Percentiles rank a stretch among this genome's conserved stretches.
phyloP scores from a whole-genome alignment of 2,329 filamentous ascomycete genomes.

The Ascochyta rabiei region DNA sequence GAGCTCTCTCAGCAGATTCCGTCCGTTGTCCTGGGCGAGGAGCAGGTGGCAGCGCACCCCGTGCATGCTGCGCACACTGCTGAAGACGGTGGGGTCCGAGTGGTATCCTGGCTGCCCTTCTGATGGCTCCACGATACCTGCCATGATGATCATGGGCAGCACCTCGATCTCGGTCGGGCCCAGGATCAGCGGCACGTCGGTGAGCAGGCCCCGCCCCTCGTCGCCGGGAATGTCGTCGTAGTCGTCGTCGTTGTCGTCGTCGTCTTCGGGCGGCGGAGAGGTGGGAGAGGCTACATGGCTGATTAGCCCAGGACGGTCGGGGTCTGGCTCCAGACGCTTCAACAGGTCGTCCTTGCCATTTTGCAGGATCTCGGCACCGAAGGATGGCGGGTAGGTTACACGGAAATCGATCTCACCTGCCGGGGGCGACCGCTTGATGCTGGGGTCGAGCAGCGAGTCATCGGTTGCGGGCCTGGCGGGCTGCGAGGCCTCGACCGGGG shows the following conservation, averaged over 20 bases:
- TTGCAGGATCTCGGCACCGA: slow-evolving; percentile 56
- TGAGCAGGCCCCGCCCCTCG: slow-evolving; percentile 81
- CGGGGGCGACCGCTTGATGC: slow-evolving; percentile 46
- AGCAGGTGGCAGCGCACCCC: slow-evolving; percentile 89
- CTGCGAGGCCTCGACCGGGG: slow-evolving; percentile 28
- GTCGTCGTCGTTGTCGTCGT: slow-evolving; percentile 72
- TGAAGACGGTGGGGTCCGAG: slow-evolving; percentile 57
- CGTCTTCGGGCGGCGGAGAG: slow-evolving; percentile 59
- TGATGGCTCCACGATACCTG: slow-evolving; percentile 84
- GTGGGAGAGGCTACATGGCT: slow-evolving; percentile 48
- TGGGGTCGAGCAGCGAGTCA: slow-evolving; percentile 43
- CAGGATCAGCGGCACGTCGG: slow-evolving; percentile 91
- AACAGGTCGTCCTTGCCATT: slow-evolving; percentile 58
- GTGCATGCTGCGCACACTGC: slow-evolving; percentile 76
- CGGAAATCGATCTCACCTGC: slow-evolving; percentile 56
- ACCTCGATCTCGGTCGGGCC: slow-evolving; percentile 96
- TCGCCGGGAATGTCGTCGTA: slow-evolving; percentile 74
- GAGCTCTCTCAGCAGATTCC: slow-evolving; percentile 86
- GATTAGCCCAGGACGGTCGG: slow-evolving; percentile 49
- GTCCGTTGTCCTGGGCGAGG: slow-evolving; percentile 85
- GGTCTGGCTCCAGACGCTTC: slow-evolving; percentile 56
- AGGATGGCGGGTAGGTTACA: slow-evolving; percentile 56
- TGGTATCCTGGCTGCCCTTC: slow-evolving; percentile 67
- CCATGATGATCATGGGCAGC: slow-evolving; percentile 95
- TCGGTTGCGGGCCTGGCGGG: slow-evolving; percentile 29